Evolutionary conservation across 768 basidiomycete genomes (phyloP).

Genomic region (Megacollybia marginata): DNA sequence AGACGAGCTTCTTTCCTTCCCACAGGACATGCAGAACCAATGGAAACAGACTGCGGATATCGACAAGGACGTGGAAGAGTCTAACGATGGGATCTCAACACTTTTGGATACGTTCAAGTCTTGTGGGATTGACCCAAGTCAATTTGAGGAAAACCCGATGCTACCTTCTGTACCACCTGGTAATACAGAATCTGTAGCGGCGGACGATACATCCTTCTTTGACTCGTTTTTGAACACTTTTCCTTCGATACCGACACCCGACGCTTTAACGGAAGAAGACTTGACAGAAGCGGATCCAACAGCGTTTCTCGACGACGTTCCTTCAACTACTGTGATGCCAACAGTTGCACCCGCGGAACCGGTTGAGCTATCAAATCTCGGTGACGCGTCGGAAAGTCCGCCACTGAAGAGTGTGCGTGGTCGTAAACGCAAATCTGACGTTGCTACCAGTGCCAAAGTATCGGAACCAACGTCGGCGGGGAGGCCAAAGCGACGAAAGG

Average conservation of each 20-base stretch:
- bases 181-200: background rate
- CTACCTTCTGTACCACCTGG: background rate
- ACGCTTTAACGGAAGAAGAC: conserved; percentile 14
- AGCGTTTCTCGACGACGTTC: conserved; percentile 13
- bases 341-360: conserved; percentile 8
- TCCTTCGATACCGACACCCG: background rate
- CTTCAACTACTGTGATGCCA: conserved; percentile 13
- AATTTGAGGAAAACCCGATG: too few relatives aligned
- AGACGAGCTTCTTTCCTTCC: conserved; percentile 21
- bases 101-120: conserved; percentile 53
- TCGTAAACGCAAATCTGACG: conserved; percentile 35
- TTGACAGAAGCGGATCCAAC: conserved; percentile 1
- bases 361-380: background rate
- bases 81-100: conserved; percentile 61
- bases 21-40: conserved; percentile 38
- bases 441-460: background rate
- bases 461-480: background rate
- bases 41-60: conserved; percentile 62
- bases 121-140: conserved; percentile 45
- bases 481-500: conserved; percentile 17
- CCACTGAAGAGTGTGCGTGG: conserved; percentile 7
- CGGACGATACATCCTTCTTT: background rate
- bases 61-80: conserved; percentile 62
- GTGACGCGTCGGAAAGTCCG: too few relatives aligned
- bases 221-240: background rate